A percentile compares a stretch with the other conserved stretches of the same genome.
Conservation (phyloP, 768 basidiomycete species). For the Auriscalpium orientale region DNA sequence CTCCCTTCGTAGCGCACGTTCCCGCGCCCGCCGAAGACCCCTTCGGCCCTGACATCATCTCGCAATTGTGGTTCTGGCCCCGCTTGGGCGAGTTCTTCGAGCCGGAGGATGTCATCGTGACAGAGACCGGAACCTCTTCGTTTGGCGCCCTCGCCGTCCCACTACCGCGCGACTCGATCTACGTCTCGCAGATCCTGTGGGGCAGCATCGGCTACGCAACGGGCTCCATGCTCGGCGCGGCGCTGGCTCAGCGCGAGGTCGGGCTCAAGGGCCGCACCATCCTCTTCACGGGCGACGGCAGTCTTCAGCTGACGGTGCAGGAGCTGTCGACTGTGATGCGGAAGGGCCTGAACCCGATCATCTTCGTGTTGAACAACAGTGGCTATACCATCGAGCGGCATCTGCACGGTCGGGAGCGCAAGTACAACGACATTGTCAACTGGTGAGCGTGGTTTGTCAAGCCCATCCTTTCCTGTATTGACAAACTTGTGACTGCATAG, state of each 20-base stretch:
- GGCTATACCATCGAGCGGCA: constrained; percentile 86
- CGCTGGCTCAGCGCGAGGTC: constrained; percentile 66
- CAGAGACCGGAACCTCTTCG: constrained; percentile 84
- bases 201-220: constrained; percentile 90
- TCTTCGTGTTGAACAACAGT: constrained; percentile 75
- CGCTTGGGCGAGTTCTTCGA: constrained; percentile 65
- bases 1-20: constrained; percentile 23
- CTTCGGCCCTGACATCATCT: constrained; percentile 39
- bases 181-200: constrained; percentile 78
- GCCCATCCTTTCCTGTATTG: background rate
- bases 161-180: constrained; percentile 60
- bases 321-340: constrained; percentile 82
- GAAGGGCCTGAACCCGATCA: constrained; percentile 65
- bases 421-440: constrained; percentile 81
- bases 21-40: constrained; percentile 41
- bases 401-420: constrained; percentile 58
- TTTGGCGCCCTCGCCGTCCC: constrained; percentile 83
- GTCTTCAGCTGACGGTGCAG: constrained; percentile 75
- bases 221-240: constrained; percentile 72
- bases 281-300: constrained; percentile 82
- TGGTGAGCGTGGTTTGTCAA: constrained; percentile 37
- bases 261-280: constrained; percentile 56
- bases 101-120: constrained; percentile 67
- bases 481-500: constrained; percentile 15
- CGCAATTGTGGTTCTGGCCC: constrained; percentile 83